Evolutionary conservation across 1,284 basidiomycete genomes (phyloP).

Genomic region (Testicularia cyperi): DNA sequence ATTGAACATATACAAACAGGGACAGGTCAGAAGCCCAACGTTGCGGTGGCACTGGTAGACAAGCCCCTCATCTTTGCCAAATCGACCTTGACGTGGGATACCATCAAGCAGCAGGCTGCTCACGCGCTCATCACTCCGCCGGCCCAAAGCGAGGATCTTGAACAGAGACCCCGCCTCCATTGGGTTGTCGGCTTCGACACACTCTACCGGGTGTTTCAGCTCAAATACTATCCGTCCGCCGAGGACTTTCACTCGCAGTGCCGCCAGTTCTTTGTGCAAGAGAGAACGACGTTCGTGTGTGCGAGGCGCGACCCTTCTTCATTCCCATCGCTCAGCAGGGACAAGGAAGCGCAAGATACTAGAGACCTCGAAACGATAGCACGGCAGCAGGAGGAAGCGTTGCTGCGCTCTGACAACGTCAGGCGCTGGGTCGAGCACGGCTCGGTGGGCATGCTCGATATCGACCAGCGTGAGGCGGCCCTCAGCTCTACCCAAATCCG

Average conservation of each 20-base stretch:
- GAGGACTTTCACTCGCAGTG: slow-evolving; percentile 67
- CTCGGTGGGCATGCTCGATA: slow-evolving; percentile 27
- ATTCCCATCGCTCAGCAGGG: slow-evolving; percentile 6
- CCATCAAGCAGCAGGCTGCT: slow-evolving; percentile 57
- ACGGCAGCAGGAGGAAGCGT: slow-evolving; percentile 15
- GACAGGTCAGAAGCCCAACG: slow-evolving; percentile 61
- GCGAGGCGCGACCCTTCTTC: slow-evolving; percentile 32
- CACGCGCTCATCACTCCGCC: neutral
- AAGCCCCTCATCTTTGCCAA: slow-evolving; percentile 88
- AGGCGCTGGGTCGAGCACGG: slow-evolving; percentile 29
- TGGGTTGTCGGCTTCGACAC: slow-evolving; percentile 87
- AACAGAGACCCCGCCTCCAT: no score
- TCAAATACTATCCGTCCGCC: slow-evolving; percentile 71
- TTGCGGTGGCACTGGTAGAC: slow-evolving; percentile 79
- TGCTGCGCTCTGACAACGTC: slow-evolving; percentile 19
- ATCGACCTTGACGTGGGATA: slow-evolving; percentile 67
- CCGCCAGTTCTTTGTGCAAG: slow-evolving; percentile 66
- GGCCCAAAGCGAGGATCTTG: slow-evolving; percentile 1
- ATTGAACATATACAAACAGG: slow-evolving; percentile 23
- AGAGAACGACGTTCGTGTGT: slow-evolving; percentile 68
- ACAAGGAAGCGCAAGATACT: neutral
- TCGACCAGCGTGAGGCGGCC: slow-evolving; percentile 19
- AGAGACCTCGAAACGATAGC: slow-evolving; percentile 6
- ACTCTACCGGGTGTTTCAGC: slow-evolving; percentile 76
- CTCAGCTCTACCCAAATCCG: slow-evolving; percentile 45